Evolutionary conservation across 352 stramenopile species (phyloP), one percentile per base, ranked within the genome.

Genomic region (Phytopythium ostracodes): DNA sequence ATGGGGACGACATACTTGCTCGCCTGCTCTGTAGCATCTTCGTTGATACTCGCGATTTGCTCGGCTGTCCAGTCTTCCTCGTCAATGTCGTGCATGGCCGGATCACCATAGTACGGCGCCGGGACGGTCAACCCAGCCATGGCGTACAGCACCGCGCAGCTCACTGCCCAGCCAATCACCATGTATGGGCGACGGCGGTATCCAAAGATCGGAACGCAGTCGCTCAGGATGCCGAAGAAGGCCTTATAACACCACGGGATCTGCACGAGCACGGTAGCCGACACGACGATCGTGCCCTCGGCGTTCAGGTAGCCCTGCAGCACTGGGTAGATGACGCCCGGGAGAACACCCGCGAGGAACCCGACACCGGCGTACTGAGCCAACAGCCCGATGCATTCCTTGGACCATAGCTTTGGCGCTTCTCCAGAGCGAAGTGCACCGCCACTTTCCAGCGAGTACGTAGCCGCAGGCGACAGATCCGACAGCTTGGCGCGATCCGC

Each of bases 221-320:
- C 75, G 47, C 72, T 77, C 29, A 80, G 50, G 11, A 81, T 56
- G 24, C 70, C 75, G 54, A 84, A 81, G 42, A 84, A 67, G 44
- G 75, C 73, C 58, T 84, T 84, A 65, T 80, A 76, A 15, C 62
- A 79, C 65, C 70, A 84, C 8, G 73, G 73, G 6, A 84, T 67
- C 54, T 77, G 71, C 18, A 84, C 72, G 33, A 80, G 49, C n/a
- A 80, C 63, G 8, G 67, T 76, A 0, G 75, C 75, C 2, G 75
- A 77, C 14, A 77, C 72, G 18, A 75, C 67, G 20, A 68, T 77
- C 12, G 72, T 81, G 38, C 72, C 75, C 27, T 80, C 72, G 55
- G 73, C 70, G 29, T 84, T 81, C 40, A 84, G 56, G 49, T 81
- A 84, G 56, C 72, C 73, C 25, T 79, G 72, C 27, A 84, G 60